Evolutionary conservation across 768 basidiomycete species (phyloP).

Genomic region (Psilocybe cyanescens): DNA sequence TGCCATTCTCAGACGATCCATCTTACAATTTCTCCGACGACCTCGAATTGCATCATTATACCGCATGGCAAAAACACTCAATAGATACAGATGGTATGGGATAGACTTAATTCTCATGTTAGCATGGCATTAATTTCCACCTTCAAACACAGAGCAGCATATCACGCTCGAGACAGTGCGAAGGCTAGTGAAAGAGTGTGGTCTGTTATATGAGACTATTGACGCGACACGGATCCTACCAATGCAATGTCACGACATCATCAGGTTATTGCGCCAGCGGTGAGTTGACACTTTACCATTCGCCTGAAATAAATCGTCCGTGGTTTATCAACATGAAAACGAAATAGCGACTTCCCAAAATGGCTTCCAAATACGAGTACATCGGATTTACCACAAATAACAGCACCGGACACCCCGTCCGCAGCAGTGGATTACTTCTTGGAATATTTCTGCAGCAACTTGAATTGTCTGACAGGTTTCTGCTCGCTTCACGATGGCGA

Average conservation of each 20-base stretch:
- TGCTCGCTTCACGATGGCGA: constrained; percentile 45
- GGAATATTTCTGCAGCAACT: constrained; percentile 53
- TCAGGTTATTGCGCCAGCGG: constrained; percentile 8
- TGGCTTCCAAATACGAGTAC: constrained; percentile 21
- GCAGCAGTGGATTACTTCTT: constrained; percentile 35
- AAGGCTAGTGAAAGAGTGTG: constrained; percentile 40
- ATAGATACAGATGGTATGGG: constrained; percentile 41
- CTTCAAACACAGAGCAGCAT: constrained; percentile 42
- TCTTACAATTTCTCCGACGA: constrained; percentile 48
- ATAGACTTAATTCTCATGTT: background rate
- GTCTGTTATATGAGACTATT: constrained; percentile 46
- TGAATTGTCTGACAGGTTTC: constrained; percentile 52
- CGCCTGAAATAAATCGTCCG: background rate
- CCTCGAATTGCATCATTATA: constrained; percentile 40
- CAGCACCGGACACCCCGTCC: background rate
- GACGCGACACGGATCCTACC: constrained; percentile 54
- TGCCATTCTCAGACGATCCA: constrained; percentile 67
- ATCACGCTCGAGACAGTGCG: constrained; percentile 53
- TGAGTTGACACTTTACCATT: background rate
- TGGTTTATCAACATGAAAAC: constrained; percentile 16
- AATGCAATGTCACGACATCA: constrained; percentile 7
- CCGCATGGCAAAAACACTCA: constrained; percentile 52
- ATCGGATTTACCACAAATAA: constrained; percentile 1
- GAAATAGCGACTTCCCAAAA: constrained; percentile 30
- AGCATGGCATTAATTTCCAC: background rate